Evolutionary conservation across 2,329 filamentous ascomycete genomes (phyloP).

Genomic region (Epichloe coenophiala): DNA sequence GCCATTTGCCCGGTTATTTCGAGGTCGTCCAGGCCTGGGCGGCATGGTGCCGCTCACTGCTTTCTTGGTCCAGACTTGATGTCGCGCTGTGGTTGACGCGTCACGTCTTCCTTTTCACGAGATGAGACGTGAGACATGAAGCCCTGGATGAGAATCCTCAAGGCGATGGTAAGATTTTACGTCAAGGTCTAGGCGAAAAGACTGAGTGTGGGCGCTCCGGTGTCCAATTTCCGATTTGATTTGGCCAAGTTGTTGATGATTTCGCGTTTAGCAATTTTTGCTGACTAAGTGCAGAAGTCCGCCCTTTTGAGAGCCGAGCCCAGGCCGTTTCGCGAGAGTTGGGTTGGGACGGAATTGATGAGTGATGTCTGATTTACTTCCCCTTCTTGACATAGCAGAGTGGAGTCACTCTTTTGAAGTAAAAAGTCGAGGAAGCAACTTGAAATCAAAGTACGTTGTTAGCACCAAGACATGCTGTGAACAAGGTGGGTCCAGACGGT

Average conservation of each 20-base stretch:
- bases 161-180: neutral
- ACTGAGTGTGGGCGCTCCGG: too few relatives aligned
- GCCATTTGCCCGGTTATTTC: slow-evolving; percentile 3
- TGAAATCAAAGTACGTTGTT: neutral
- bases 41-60: neutral
- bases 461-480: neutral
- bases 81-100: slow-evolving; percentile 1
- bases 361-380: neutral
- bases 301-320: neutral
- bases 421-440: neutral
- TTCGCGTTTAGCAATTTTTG: neutral
- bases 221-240: too few relatives aligned
- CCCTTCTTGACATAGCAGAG: neutral
- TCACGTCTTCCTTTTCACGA: neutral
- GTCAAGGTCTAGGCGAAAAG: too few relatives aligned
- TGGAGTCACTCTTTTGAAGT: too few relatives aligned
- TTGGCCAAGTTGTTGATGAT: neutral
- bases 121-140: neutral
- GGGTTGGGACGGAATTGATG: too few relatives aligned
- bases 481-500: neutral
- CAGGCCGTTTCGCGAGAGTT: neutral
- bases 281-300: too few relatives aligned
- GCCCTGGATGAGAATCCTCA: neutral
- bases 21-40: slow-evolving; percentile 1
- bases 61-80: neutral